phyloP scores from a whole-genome alignment of 495 filamentous ascomycete species.

The Gamarada debralockiae region DNA sequence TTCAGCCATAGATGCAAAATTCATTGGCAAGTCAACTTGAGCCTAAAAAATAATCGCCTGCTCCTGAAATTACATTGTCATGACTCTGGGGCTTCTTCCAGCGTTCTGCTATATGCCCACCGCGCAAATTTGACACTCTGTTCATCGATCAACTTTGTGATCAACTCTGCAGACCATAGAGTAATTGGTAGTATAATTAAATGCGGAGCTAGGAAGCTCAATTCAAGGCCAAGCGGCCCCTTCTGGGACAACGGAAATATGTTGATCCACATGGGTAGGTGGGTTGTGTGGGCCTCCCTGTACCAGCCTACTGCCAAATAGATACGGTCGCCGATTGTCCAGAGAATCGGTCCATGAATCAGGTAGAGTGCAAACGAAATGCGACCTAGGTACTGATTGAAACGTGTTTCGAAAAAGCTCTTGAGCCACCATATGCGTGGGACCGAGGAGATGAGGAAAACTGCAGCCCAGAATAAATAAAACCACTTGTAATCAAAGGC shows the following conservation, averaged over 20 bases:
- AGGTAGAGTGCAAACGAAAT: constrained; percentile 56
- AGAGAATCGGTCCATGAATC: constrained; percentile 51
- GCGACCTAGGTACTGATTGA: constrained; percentile 60
- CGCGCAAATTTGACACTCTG: constrained; percentile 48
- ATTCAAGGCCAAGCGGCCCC: constrained; percentile 51
- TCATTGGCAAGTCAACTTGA: too few species aligned
- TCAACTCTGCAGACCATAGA: constrained; percentile 52
- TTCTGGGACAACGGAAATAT: constrained; percentile 12
- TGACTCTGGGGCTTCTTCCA: constrained; percentile 11
- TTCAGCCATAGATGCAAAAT: too few species aligned
- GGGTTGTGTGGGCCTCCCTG: constrained; percentile 23
- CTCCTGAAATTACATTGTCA: background rate
- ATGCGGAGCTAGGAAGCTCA: constrained; percentile 48
- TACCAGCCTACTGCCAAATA: constrained; percentile 55
- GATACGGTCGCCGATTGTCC: constrained; percentile 42
- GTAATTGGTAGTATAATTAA: constrained; percentile 53
- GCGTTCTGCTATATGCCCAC: constrained; percentile 45
- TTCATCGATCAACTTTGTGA: constrained; percentile 52
- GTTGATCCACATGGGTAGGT: constrained; percentile 31
- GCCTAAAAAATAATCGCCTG: too few species aligned
- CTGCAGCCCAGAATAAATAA: constrained; percentile 45
- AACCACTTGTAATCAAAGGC: constrained; percentile 54
- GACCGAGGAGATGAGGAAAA: constrained; percentile 50
- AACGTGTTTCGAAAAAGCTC: constrained; percentile 46
- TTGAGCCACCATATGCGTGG: constrained; percentile 49